Conservation (phyloP, 345 rosid species). For the Nasturtium officinale region DNA sequence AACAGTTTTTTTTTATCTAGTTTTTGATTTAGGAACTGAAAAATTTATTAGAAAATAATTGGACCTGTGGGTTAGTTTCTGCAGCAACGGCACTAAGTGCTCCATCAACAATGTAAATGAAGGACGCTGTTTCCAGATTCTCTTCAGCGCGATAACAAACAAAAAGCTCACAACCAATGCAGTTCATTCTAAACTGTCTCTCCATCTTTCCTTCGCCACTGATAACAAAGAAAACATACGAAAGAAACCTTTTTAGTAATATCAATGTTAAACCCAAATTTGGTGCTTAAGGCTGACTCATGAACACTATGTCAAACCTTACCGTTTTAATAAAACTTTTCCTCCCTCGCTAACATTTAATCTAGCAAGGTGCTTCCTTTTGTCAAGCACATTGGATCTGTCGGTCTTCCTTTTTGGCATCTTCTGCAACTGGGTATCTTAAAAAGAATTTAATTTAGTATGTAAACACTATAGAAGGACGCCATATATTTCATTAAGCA, state of each 20-base stretch:
- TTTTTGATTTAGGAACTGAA: neutral
- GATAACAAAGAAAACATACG: constrained; percentile 24
- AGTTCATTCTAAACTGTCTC: constrained; percentile 98
- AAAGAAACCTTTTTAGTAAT: neutral
- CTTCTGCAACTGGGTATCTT: constrained; percentile 99
- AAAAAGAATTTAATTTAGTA: constrained; percentile 49
- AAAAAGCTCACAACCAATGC: constrained; percentile 83
- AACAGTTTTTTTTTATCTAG: neutral
- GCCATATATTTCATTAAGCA: neutral
- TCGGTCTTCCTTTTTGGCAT: constrained; percentile 97
- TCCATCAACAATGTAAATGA: constrained; percentile 76
- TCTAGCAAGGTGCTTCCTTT: constrained; percentile 90
- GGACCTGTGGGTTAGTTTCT: constrained; percentile 91
- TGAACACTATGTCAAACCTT: neutral
- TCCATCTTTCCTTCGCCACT: constrained; percentile 95
- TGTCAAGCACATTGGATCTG: constrained; percentile 84
- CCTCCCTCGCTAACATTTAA: constrained; percentile 74
- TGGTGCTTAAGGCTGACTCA: neutral
- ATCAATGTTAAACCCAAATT: neutral
- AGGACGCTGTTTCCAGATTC: constrained; percentile 69
- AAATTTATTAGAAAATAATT: neutral
- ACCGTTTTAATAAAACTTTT: constrained; percentile 87
- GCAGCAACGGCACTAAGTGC: constrained; percentile 90
- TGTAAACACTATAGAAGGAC: constrained; percentile 10
- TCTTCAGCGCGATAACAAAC: constrained; percentile 96